Evolutionary conservation across 768 basidiomycete genomes (phyloP).

Genomic region (Coprinellus micaceus): DNA sequence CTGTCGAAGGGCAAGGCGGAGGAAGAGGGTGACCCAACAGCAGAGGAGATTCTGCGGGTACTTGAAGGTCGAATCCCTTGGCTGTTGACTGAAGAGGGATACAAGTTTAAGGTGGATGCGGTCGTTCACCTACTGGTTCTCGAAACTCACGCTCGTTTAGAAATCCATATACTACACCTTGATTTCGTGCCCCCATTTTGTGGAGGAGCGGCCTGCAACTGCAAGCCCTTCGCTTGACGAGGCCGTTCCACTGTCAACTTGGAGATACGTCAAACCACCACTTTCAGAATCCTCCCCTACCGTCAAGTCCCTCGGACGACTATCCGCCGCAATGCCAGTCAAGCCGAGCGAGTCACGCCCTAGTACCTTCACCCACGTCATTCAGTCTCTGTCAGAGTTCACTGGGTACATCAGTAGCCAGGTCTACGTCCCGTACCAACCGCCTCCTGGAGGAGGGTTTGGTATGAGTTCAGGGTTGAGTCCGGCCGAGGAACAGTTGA

Average conservation of each 20-base stretch:
- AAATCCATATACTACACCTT: slow-evolving; percentile 64
- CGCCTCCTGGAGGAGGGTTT: slow-evolving; percentile 26
- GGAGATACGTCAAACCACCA: slow-evolving; percentile 36
- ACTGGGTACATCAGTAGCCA: slow-evolving; percentile 79
- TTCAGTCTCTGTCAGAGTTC: slow-evolving; percentile 65
- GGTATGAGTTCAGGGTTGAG: slow-evolving; percentile 22
- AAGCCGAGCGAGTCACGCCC: slow-evolving; percentile 23
- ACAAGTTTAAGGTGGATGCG: slow-evolving; percentile 48
- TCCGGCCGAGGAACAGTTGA: slow-evolving; percentile 64
- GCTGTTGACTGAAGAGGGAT: slow-evolving; percentile 50
- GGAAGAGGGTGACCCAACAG: slow-evolving; percentile 38
- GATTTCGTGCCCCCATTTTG: slow-evolving; percentile 49
- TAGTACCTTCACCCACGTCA: slow-evolving; percentile 52
- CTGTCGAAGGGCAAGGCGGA: slow-evolving; percentile 35
- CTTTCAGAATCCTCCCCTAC: slow-evolving; percentile 35
- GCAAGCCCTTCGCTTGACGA: slow-evolving; percentile 17
- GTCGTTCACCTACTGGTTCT: neutral
- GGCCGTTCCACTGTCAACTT: slow-evolving; percentile 21
- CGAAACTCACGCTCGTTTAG: slow-evolving; percentile 12
- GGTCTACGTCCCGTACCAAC: slow-evolving; percentile 53
- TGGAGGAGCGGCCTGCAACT: slow-evolving; percentile 24
- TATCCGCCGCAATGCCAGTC: slow-evolving; percentile 36
- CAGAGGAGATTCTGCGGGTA: slow-evolving; percentile 56
- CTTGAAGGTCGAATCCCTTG: slow-evolving; percentile 58
- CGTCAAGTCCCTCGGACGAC: slow-evolving; percentile 30